Evolutionary conservation across 192 early-diverging fungal species (phyloP).

Genomic region (Umbelopsis sp.): DNA sequence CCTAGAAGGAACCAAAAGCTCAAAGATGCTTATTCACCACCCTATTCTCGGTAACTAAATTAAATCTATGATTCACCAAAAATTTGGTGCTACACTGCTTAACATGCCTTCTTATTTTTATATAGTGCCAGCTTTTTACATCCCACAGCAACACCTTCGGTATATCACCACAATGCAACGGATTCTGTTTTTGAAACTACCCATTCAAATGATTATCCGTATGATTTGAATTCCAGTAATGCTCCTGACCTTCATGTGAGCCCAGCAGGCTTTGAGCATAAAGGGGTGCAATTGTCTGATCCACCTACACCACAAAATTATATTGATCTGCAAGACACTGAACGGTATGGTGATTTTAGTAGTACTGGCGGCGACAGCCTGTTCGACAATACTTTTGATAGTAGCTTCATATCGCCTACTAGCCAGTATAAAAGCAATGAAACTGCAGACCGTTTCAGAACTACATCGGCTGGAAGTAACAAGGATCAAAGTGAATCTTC

Average conservation of each 20-base stretch:
- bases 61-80: not conserved
- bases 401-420: not conserved
- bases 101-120: not conserved
- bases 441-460: not conserved
- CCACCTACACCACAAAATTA: conserved; percentile 23
- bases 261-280: conserved; percentile 9
- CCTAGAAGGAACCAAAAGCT: conserved; percentile 8
- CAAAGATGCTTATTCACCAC: not conserved
- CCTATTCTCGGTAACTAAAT: not conserved
- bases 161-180: not conserved
- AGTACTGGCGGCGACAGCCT: not conserved
- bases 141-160: not conserved
- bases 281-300: conserved; percentile 30
- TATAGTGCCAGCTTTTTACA: not conserved
- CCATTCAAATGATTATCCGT: not conserved
- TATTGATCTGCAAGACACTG: not conserved
- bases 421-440: not conserved
- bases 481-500: not conserved
- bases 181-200: not conserved
- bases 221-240: not conserved
- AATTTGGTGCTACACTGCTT: not conserved
- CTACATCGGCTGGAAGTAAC: not conserved
- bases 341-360: not conserved
- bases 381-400: conserved; percentile 8
- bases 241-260: not conserved